phyloP scores from a whole-genome alignment of 805 yeast species.

The Blastobotrys parvus region DNA sequence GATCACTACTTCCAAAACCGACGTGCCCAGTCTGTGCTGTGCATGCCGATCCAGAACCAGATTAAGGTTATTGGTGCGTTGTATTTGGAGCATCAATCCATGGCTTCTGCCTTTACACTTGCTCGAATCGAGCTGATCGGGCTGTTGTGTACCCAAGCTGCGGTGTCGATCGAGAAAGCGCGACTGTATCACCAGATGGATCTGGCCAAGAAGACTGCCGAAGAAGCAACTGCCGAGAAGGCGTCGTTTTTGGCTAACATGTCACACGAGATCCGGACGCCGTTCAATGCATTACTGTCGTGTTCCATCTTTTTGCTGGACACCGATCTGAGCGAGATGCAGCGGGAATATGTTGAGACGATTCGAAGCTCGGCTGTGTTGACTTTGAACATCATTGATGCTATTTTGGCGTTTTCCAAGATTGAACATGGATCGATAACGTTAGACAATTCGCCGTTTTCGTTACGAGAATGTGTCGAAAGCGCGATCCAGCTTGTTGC shows the following conservation, averaged over 20 bases:
- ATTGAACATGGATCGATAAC: slow-evolving; percentile 47
- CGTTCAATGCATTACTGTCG: slow-evolving; percentile 42
- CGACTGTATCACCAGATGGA: slow-evolving; percentile 41
- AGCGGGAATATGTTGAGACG: slow-evolving; percentile 44
- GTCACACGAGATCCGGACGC: slow-evolving; percentile 53
- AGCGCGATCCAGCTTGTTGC: slow-evolving; percentile 42
- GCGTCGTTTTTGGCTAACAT: slow-evolving; percentile 46
- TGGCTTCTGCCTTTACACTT: slow-evolving; percentile 24
- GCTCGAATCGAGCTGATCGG: slow-evolving; percentile 34
- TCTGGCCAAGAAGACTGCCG: slow-evolving; percentile 33
- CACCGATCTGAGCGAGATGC: slow-evolving; percentile 37
- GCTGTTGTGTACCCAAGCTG: slow-evolving; percentile 43
- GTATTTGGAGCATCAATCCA: slow-evolving; percentile 34
- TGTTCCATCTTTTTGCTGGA: slow-evolving; percentile 30
- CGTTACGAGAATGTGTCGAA: slow-evolving; percentile 37
- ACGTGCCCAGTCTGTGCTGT: slow-evolving; percentile 31
- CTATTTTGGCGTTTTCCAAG: slow-evolving; percentile 46
- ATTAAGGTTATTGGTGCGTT: slow-evolving; percentile 37
- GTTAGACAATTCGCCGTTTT: slow-evolving; percentile 37
- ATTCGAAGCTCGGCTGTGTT: slow-evolving; percentile 44
- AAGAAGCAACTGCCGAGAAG: slow-evolving; percentile 46
- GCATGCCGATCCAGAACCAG: slow-evolving; percentile 40
- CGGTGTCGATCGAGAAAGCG: slow-evolving; percentile 43
- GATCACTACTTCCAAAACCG: slow-evolving; percentile 36
- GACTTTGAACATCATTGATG: slow-evolving; percentile 45